phyloP scores from a whole-genome alignment of 371 early-diverging fungal species.

The Basidiobolus heterosporus region DNA sequence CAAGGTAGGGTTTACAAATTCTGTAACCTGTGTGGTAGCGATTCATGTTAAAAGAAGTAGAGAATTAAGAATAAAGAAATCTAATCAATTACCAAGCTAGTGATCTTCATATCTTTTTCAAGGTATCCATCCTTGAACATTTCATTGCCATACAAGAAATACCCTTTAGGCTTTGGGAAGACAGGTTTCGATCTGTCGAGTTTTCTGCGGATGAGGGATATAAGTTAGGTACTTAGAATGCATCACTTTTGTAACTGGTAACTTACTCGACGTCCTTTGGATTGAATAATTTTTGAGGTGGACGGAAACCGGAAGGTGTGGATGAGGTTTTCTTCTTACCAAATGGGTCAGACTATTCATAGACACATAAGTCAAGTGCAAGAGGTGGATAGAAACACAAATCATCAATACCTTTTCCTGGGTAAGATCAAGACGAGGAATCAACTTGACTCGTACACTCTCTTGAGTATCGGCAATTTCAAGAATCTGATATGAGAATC shows the following conservation, averaged over 20 bases:
- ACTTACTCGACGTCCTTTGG: slow-evolving; percentile 36
- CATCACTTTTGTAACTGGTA: slow-evolving; percentile 9
- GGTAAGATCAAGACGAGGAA: slow-evolving; percentile 72
- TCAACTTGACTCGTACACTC: slow-evolving; percentile 59
- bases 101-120: slow-evolving; percentile 71
- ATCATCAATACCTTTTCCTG: slow-evolving; percentile 25
- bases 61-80: not conserved
- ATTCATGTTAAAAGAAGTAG: not conserved
- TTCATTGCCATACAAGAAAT: slow-evolving; percentile 63
- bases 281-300: slow-evolving; percentile 61
- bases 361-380: too few species aligned
- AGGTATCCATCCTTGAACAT: slow-evolving; percentile 77
- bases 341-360: slow-evolving; percentile 12
- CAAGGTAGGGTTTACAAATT: slow-evolving; percentile 73
- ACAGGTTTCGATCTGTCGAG: too few species aligned
- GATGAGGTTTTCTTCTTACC: slow-evolving; percentile 47
- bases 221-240: slow-evolving; percentile 18
- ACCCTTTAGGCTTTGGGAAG: slow-evolving; percentile 24
- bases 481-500: slow-evolving; percentile 24
- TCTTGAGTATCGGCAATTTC: slow-evolving; percentile 67
- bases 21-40: slow-evolving; percentile 17
- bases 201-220: too few species aligned
- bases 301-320: slow-evolving; percentile 14
- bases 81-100: slow-evolving; percentile 31
- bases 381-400: too few species aligned